phyloP scores from a whole-genome alignment of 768 basidiomycete species.

The Glaciozyma antarctica region DNA sequence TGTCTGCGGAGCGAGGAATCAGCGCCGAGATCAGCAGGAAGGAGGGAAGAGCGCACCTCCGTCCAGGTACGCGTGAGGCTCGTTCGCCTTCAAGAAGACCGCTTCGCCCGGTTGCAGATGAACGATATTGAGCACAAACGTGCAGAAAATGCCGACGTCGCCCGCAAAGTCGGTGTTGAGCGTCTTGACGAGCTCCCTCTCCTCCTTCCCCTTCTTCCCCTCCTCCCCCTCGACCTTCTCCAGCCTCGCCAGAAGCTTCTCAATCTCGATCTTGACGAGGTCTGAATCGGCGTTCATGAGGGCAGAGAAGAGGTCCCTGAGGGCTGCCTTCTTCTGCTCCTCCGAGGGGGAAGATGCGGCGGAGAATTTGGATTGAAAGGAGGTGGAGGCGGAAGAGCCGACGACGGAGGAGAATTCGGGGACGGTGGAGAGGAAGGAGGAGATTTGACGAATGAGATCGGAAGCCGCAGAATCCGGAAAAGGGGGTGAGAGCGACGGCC shows the following conservation, averaged over 20 bases:
- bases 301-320: conserved; percentile 68
- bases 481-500: conserved; percentile 89
- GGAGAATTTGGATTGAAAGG: conserved; percentile 51
- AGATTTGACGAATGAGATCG: conserved; percentile 66
- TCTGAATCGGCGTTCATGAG: conserved; percentile 68
- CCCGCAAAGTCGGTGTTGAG: conserved; percentile 66
- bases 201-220: conserved; percentile 47
- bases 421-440: conserved; percentile 53
- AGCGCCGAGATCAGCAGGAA: background rate
- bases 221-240: conserved; percentile 43
- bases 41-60: conserved; percentile 55
- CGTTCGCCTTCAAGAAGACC: conserved; percentile 88
- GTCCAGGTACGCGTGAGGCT: conserved; percentile 90
- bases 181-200: conserved; percentile 48
- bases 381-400: conserved; percentile 40
- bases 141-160: conserved; percentile 88
- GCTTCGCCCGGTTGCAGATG: conserved; percentile 71
- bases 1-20: conserved; percentile 50
- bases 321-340: conserved; percentile 36
- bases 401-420: conserved; percentile 72
- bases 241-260: conserved; percentile 56
- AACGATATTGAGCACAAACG: conserved; percentile 79
- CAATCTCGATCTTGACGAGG: conserved; percentile 50
- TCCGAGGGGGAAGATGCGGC: conserved; percentile 42
- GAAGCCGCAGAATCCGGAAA: conserved; percentile 87